Evolutionary conservation across 306 rosid species (phyloP), one percentile per base, ranked within the genome.

Genomic region (Quercus alba): DNA sequence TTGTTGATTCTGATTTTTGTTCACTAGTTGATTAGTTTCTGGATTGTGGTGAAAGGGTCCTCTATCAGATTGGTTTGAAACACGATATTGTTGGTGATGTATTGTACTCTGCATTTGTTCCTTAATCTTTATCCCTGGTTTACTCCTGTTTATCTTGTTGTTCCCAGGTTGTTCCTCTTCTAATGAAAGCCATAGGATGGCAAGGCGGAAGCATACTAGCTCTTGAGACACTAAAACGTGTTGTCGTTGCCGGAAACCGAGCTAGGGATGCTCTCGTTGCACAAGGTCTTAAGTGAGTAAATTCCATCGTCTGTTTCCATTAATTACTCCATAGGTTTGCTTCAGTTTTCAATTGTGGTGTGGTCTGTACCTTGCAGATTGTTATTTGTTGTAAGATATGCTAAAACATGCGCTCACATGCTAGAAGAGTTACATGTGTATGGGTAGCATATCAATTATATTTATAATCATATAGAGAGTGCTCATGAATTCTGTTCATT

Each of bases 251-350:
- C 70, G 99, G 99, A 78, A 95, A 95, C 89, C 91, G 99, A 80
- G 99, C 99, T 70, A 93, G 99, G 88, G 99, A 95, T 82, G 97
- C 99, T 67, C 99, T 95, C 61, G 99, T 95, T 76, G 99, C 98
- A 20, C 99, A 95, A 84, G 99, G 99, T 87, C 98, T 95, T 63
- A 95, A 93, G 99, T 95, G 86, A 90, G 99, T 87, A 64, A 66
- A 76, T 72, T 75, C 19, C 30, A 1, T 23, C 41, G 33, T 51
- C 30, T 49, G 14, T 38, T 51, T 25, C n/a, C 20, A 33, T 41
- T 31, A 57, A 8, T 20, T 70, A 21, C 31, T 69, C 35, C 78
- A 58, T 3, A 12, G 18, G 70, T 4, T 7, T 33, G 25, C 12
- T 77, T 26, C 19, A 20, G 12, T 26, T 68, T 52, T n/a, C 14